Conservation (phyloP, 2,329 filamentous ascomycete genomes). For the Fonsecaea pugnacius region DNA sequence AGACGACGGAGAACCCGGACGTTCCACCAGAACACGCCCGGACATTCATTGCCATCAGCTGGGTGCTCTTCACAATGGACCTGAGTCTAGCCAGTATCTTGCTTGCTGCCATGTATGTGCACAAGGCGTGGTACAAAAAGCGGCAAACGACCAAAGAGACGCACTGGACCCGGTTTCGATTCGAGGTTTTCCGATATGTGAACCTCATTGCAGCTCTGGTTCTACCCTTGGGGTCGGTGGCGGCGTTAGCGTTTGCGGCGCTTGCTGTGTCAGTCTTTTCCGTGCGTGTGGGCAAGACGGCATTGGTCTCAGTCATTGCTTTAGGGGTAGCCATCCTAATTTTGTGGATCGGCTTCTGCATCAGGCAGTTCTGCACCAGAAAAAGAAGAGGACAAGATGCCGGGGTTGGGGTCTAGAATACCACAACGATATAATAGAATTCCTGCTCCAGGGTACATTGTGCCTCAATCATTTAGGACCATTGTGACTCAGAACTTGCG, state of each 20-base stretch:
- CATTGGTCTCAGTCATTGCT: constrained; percentile 4
- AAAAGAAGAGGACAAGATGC: background rate
- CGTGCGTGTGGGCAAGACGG: background rate
- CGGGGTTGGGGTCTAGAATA: background rate
- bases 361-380: constrained; percentile 1
- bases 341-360: constrained; percentile 5
- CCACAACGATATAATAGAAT: background rate
- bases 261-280: constrained; percentile 8
- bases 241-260: constrained; percentile 1
- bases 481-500: background rate
- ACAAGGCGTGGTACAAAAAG: constrained; percentile 1
- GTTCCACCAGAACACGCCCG: background rate
- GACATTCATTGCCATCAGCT: constrained; percentile 9
- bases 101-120: constrained; percentile 8
- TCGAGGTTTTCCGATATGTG: background rate
- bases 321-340: background rate
- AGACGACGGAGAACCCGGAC: constrained; percentile 1
- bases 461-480: background rate
- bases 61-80: constrained; percentile 7
- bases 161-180: background rate
- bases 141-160: background rate
- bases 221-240: background rate
- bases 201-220: constrained; percentile 2
- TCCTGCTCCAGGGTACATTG: background rate
- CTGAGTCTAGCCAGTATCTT: constrained; percentile 6